Conservation (phyloP, 805 yeast genomes). For the Wickerhamiella galacta region DNA sequence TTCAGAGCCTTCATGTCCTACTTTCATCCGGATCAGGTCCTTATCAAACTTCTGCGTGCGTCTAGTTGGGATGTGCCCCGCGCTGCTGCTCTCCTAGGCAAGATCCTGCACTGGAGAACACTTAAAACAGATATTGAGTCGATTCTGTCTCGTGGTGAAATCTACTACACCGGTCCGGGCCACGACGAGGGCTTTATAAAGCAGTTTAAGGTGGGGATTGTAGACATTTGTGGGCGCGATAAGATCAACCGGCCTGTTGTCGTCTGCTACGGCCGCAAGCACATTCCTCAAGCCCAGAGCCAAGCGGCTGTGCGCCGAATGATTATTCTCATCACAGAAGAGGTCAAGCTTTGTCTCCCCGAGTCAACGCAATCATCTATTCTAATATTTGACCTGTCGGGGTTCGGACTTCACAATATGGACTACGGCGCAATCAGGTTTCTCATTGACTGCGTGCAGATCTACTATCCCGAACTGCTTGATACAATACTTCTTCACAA, state of each 20-base stretch:
- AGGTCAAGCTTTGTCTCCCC: slow-evolving; percentile 40
- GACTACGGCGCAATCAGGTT: slow-evolving; percentile 67
- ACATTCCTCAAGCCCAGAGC: slow-evolving; percentile 38
- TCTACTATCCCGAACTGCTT: slow-evolving; percentile 2
- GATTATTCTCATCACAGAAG: slow-evolving; percentile 51
- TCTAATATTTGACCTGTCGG: slow-evolving; percentile 56
- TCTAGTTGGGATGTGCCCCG: slow-evolving; percentile 68
- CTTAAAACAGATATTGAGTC: slow-evolving; percentile 33
- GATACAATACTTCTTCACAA: slow-evolving; percentile 1
- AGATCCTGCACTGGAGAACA: slow-evolving; percentile 64
- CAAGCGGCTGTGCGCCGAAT: slow-evolving; percentile 46
- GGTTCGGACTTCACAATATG: slow-evolving; percentile 64
- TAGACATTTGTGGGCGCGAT: slow-evolving; percentile 3
- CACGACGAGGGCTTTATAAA: slow-evolving; percentile 2
- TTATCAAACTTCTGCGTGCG: slow-evolving; percentile 68
- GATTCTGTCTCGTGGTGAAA: slow-evolving; percentile 3
- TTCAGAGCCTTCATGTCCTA: slow-evolving; percentile 33
- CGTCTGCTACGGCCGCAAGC: slow-evolving; percentile 50
- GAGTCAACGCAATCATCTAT: slow-evolving; percentile 54
- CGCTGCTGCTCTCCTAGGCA: slow-evolving; percentile 53
- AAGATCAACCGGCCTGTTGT: slow-evolving; percentile 42
- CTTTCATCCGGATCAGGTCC: slow-evolving; percentile 66
- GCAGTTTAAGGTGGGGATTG: slow-evolving; percentile 3
- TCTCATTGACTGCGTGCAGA: slow-evolving; percentile 4
- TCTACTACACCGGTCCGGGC: neutral